These are phyloP conservation scores for Ilex aquifolium DNA, from an alignment of 257 asterid species.

Conservation along the genomic window DNA sequence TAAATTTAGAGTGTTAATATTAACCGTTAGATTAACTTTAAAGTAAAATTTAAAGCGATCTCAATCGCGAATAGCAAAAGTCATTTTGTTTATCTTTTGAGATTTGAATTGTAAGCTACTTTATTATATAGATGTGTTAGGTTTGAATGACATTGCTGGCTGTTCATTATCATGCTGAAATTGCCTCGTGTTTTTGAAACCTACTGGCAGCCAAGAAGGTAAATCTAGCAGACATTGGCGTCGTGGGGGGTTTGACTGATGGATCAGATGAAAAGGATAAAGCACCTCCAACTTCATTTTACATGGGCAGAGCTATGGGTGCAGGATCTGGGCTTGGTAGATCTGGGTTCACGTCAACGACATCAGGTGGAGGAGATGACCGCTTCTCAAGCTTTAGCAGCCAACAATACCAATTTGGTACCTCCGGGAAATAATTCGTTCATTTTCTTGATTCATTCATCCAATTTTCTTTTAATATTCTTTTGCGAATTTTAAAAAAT, in stretches of 20 bases:
- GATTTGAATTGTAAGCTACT: too few relatives aligned
- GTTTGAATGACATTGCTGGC: background rate
- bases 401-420: slow-evolving; percentile 58
- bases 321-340: slow-evolving; percentile 49
- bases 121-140: too few relatives aligned
- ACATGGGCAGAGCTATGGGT: slow-evolving; percentile 61
- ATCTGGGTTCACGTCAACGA: slow-evolving; percentile 42
- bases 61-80: too few relatives aligned
- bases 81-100: too few relatives aligned
- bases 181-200: background rate
- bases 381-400: slow-evolving; percentile 66
- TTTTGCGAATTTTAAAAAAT: too few relatives aligned
- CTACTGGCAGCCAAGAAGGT: slow-evolving; percentile 71
- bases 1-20: too few relatives aligned
- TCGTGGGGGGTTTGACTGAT: slow-evolving; percentile 58
- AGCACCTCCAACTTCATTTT: slow-evolving; percentile 50
- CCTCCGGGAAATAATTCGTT: slow-evolving; percentile 52
- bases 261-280: slow-evolving; percentile 55
- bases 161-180: background rate
- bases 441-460: too few relatives aligned
- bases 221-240: slow-evolving; percentile 76
- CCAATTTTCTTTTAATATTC: too few relatives aligned
- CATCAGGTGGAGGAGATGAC: slow-evolving; percentile 35
- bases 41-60: too few relatives aligned
- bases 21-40: too few relatives aligned